Conservation (phyloP, 2,329 filamentous ascomycete genomes). For the Botrytis fragariae region DNA sequence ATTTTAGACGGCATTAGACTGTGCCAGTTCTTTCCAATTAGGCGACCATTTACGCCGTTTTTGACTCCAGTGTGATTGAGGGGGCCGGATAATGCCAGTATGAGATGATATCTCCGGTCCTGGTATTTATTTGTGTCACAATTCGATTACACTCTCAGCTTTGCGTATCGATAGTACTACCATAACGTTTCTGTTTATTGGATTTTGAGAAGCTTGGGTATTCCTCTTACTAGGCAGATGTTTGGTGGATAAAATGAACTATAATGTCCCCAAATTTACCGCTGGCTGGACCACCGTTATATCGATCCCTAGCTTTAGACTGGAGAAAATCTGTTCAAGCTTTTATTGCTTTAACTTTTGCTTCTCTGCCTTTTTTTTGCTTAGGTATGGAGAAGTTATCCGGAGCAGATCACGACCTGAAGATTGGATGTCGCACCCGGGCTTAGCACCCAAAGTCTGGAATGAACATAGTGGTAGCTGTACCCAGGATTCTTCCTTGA, state of each 20-base stretch:
- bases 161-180: background rate
- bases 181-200: no score
- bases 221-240: no score
- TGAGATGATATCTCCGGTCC: background rate
- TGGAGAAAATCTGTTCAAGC: constrained; percentile 46
- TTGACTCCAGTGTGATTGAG: background rate
- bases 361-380: constrained; percentile 35
- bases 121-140: background rate
- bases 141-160: background rate
- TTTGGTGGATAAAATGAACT: constrained; percentile 49
- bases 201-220: no score
- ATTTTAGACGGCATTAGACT: background rate
- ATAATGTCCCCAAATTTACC: constrained; percentile 39
- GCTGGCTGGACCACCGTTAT: constrained; percentile 24
- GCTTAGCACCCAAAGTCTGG: background rate
- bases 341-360: constrained; percentile 42
- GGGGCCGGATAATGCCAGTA: background rate
- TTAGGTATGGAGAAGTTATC: background rate
- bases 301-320: constrained; percentile 42
- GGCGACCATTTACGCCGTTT: background rate
- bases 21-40: background rate
- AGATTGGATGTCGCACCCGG: background rate
- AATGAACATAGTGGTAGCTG: background rate
- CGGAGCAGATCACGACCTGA: background rate
- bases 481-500: background rate